phyloP scores from a whole-genome alignment of 1,139 yeast species.

The Suhomyces bolitotheri region DNA sequence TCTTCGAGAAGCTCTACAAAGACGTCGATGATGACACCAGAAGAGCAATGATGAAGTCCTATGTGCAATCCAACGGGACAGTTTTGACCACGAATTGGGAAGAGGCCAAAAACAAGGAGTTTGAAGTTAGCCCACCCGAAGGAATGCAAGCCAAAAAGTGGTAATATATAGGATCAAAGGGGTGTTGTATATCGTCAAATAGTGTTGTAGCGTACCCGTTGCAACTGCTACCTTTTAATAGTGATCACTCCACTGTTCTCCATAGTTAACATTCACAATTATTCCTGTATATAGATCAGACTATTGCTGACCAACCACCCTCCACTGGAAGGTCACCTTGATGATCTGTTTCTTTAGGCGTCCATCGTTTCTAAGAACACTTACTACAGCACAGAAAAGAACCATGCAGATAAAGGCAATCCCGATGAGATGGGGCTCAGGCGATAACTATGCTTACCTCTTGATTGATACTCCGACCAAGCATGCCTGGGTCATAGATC shows the following conservation, averaged over 20 bases:
- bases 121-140: slow-evolving; percentile 77
- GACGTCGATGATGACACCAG: slow-evolving; percentile 85
- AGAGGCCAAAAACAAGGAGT: slow-evolving; percentile 70
- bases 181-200: too few species aligned
- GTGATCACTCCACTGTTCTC: neutral
- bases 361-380: too few species aligned
- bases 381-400: too few species aligned
- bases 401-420: slow-evolving; percentile 79
- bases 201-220: too few species aligned
- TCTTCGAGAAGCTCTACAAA: slow-evolving; percentile 73
- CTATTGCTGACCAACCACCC: neutral
- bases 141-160: slow-evolving; percentile 56
- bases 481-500: slow-evolving; percentile 84
- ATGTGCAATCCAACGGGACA: slow-evolving; percentile 91
- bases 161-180: slow-evolving; percentile 16
- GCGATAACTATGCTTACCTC: slow-evolving; percentile 87
- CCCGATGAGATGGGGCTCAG: slow-evolving; percentile 94
- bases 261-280: too few species aligned
- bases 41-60: slow-evolving; percentile 97
- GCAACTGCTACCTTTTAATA: too few species aligned
- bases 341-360: neutral
- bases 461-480: slow-evolving; percentile 66
- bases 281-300: too few species aligned
- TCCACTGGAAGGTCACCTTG: neutral
- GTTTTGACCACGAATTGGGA: slow-evolving; percentile 92